A percentile compares a stretch with the other conserved stretches of the same genome.
Evolutionary conservation across 164 flowering plant species (phyloP).

Genomic region (Annona cherimola): DNA sequence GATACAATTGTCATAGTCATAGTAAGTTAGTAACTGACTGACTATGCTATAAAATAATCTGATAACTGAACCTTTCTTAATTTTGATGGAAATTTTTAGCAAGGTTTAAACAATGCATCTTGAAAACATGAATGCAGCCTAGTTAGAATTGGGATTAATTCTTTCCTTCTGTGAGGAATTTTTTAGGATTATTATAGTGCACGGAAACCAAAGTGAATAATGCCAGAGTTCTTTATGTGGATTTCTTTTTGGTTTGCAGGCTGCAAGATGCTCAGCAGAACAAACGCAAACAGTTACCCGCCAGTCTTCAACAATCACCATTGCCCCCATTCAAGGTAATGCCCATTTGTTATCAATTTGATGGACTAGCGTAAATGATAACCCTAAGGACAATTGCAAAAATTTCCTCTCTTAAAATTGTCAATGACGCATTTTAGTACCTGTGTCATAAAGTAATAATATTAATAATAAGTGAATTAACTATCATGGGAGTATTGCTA

Average conservation of each 20-base stretch:
- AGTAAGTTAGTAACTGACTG: too few relatives aligned
- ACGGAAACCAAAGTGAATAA: not conserved
- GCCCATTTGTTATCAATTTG: not conserved
- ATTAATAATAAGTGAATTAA: not conserved
- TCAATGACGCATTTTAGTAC: too few relatives aligned
- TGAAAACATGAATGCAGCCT: too few relatives aligned
- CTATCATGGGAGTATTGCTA: not conserved
- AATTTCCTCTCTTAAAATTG: not conserved
- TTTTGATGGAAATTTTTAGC: too few relatives aligned
- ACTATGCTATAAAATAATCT: too few relatives aligned
- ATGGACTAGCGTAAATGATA: not conserved
- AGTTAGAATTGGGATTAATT: too few relatives aligned
- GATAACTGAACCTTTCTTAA: too few relatives aligned
- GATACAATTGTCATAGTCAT: too few relatives aligned
- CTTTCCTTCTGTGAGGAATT: too few relatives aligned
- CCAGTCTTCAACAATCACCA: conserved; percentile 65
- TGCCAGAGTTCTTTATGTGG: not conserved
- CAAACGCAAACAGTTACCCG: conserved; percentile 81
- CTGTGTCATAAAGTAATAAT: too few relatives aligned
- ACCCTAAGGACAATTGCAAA: not conserved
- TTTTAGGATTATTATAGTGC: too few relatives aligned
- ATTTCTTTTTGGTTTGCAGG: conserved; percentile 32
- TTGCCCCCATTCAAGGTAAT: conserved; percentile 55
- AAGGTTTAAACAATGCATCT: too few relatives aligned
- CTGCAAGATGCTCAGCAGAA: conserved; percentile 59